Evolutionary conservation across 148 eudicot species (phyloP), one percentile per base, ranked within the genome.

Genomic region (Fagopyrum tataricum): DNA sequence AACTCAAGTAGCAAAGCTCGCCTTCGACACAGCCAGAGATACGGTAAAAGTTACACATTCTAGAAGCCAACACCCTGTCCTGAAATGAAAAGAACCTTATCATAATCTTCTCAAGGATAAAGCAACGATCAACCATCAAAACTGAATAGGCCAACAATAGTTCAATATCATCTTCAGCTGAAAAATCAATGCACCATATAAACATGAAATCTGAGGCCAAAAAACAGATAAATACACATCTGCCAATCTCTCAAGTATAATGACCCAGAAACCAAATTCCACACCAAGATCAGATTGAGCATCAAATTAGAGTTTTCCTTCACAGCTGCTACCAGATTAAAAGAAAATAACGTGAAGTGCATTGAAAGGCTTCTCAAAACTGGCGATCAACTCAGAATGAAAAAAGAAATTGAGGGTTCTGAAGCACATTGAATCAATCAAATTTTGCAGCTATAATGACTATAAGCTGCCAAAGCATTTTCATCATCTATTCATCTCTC

Each of bases 21-120:
- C 52, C 72, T 70, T 70, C 51, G 8, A 44, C 48, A 20, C 72
- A 70, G 72, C 72, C 18, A 70, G 37, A 9, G 49, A 70, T 42
- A 70, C 8, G 72, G 49, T 44, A 18, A n/a, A 42, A 41, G 51
- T 70, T 70, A 70, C 72, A 70, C 72, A 70, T 70, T 70, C 72
- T 70, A 70, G 51, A 70, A 46, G 52, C 52, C 72, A 70, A 18
- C 20, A 43, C 72, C 72, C 48, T 21, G 72, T 6, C 72, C 72
- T 70, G 72, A 70, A 70, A 70, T 43, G 41, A 37, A 64, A 64
- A 64, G 18, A 64, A 64, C 44, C 69, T 14, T 8, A 64, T 31
- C 20, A 64, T 6, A 12, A 64, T 18, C 37, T 31, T 4, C 44
- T 18, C 43, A 64, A 37, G 69, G 44, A 37, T 64, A 31, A 59